These are phyloP conservation scores for Suillus plorans DNA, from an alignment of 768 basidiomycete genomes.

Conservation along the genomic window DNA sequence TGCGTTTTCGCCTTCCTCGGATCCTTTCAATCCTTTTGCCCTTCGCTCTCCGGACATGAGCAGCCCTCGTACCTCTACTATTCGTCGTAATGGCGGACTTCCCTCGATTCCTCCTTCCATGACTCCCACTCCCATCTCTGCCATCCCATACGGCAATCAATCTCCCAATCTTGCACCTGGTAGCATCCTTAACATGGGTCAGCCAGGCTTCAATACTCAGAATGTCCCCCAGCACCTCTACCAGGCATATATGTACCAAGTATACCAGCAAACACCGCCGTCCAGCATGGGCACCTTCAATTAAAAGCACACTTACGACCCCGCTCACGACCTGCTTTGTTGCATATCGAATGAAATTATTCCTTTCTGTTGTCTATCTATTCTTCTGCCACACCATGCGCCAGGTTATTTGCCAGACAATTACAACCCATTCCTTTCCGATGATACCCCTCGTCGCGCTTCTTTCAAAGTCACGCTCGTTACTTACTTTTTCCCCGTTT, in stretches of 20 bases:
- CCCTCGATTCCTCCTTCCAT: constrained; percentile 33
- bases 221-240: constrained; percentile 70
- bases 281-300: constrained; percentile 78
- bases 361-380: constrained; percentile 33
- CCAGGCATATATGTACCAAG: constrained; percentile 81
- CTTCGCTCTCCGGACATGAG: constrained; percentile 48
- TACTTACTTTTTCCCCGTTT: constrained; percentile 11
- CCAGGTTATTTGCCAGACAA: constrained; percentile 25
- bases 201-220: constrained; percentile 61
- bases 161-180: constrained; percentile 57
- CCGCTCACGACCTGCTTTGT: constrained; percentile 43
- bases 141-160: constrained; percentile 55
- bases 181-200: constrained; percentile 61
- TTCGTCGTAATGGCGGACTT: constrained; percentile 47
- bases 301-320: constrained; percentile 39
- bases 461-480: constrained; percentile 21
- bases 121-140: constrained; percentile 26
- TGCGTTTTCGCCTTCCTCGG: constrained; percentile 50
- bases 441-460: constrained; percentile 32
- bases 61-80: constrained; percentile 45
- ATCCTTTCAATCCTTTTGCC: constrained; percentile 60
- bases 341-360: constrained; percentile 33
- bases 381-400: constrained; percentile 23
- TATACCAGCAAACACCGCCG: constrained; percentile 75
- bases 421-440: constrained; percentile 25